Evolutionary conservation across 306 rosid genomes (phyloP), one percentile per base, ranked within the genome.

Genomic region (Geum urbanum): DNA sequence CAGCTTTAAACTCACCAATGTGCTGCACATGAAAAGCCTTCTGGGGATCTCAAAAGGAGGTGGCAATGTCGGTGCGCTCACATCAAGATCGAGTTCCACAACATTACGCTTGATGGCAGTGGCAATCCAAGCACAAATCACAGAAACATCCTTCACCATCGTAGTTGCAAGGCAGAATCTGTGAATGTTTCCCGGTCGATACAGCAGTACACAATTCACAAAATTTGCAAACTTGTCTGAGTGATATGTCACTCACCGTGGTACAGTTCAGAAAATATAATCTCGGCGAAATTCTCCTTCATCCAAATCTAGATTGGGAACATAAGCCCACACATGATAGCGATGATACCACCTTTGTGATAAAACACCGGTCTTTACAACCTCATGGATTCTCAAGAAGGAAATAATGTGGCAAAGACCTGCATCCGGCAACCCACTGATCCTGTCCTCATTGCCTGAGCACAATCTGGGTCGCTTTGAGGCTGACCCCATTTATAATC

Each of bases 391-490:
- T 9, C 15, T 6, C 10, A 67, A 13, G 59, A 16, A n/a, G 10
- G 59, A 67, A 35, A 67, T 46, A 50, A 67, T 50, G 71, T 35
- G 60, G 47, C 60, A 49, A 35, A 50, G 47, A 67, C 49, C 11
- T 50, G 13, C 46, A 50, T 67, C 46, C 10, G 60, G 59, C 27
- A 67, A 49, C 20, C 32, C 32, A 49, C 59, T 35, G 35, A 67
- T 67, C 47, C 71, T 50, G 32, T 67, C 59, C 18, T 39, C 59
- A 35, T 5, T 35, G 32, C 56, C 4, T 15, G 57, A 19, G 35
- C 59, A 19, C 20, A 9, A 53, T 46, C 12, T 9, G 43, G 24
- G 20, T 44, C 11, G 54, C 41, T 45, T 65, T 46, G 54, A 45
- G 4, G 14, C 15, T 4, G 41, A 46, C 13, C 2, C 3, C 70